phyloP scores from a whole-genome alignment of 2,329 filamentous ascomycete genomes.

The Colletotrichum viniferum region DNA sequence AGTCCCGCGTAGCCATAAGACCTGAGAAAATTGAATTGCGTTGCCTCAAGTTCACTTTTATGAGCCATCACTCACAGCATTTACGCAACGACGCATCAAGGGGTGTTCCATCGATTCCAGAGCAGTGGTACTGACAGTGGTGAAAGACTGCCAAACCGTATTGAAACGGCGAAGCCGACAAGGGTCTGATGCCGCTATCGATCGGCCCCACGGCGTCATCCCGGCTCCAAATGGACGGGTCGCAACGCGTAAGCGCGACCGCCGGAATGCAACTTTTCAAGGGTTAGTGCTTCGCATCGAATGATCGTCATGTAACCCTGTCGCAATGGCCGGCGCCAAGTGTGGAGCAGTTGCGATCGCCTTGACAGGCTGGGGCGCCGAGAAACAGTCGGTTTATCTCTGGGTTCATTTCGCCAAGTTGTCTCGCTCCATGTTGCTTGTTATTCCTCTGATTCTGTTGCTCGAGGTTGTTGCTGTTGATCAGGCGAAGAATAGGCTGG shows the following conservation, averaged over 20 bases:
- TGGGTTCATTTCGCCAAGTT: neutral
- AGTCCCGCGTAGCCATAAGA: neutral
- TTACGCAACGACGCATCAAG: neutral
- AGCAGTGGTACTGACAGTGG: neutral
- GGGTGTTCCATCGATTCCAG: neutral
- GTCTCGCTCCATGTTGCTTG: neutral
- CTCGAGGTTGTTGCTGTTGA: neutral
- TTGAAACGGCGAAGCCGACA: neutral
- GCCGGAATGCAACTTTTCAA: neutral
- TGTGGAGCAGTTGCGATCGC: neutral
- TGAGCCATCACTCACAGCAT: neutral
- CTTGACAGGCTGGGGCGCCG: neutral
- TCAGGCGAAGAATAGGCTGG: neutral
- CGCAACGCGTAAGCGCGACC: neutral
- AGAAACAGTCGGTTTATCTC: neutral
- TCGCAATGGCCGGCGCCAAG: neutral
- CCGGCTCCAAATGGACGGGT: neutral
- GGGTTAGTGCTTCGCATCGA: neutral
- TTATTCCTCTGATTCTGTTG: neutral
- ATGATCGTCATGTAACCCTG: neutral
- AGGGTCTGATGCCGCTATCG: neutral
- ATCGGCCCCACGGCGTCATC: neutral
- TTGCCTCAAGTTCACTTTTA: neutral
- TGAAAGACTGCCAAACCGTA: neutral
- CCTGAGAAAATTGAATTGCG: neutral